phyloP scores from a whole-genome alignment of 2,329 filamentous ascomycete species.

The Camillea tinctor region DNA sequence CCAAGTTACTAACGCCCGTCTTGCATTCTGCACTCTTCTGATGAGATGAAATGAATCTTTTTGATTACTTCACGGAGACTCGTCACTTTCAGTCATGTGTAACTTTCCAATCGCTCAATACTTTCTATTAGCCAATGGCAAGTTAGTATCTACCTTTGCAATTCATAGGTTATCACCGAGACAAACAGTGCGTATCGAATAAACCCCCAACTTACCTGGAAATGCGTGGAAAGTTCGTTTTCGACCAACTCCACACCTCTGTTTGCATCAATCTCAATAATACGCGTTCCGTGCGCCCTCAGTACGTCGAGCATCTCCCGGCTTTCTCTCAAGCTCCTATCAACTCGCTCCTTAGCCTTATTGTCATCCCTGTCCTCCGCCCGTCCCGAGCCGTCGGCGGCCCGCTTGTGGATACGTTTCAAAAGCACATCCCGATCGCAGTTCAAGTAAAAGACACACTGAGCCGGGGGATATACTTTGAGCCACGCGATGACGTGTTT shows the following conservation, averaged over 20 bases:
- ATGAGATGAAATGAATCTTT: background rate
- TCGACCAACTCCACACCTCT: slow-evolving; percentile 13
- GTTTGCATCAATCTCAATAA: slow-evolving; percentile 10
- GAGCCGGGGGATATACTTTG: slow-evolving; percentile 9
- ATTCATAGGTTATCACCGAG: background rate
- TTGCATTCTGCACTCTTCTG: background rate
- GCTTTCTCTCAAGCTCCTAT: slow-evolving; percentile 7
- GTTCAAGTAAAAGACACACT: slow-evolving; percentile 10
- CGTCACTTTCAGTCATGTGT: background rate
- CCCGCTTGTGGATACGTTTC: slow-evolving; percentile 12
- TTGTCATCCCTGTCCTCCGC: slow-evolving; percentile 13
- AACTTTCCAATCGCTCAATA: background rate
- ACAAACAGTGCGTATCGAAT: background rate
- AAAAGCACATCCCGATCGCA: slow-evolving; percentile 12
- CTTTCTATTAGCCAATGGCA: background rate
- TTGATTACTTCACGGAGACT: background rate
- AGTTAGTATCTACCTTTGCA: background rate
- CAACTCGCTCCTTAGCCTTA: slow-evolving; percentile 10
- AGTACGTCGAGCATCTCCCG: slow-evolving; percentile 13
- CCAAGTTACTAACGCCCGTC: background rate
- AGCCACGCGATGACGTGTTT: slow-evolving; percentile 15
- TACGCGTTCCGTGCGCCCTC: slow-evolving; percentile 6
- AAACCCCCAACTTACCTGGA: slow-evolving; percentile 10
- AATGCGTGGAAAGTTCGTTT: slow-evolving; percentile 9
- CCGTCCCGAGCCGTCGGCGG: slow-evolving; percentile 13